Percentiles rank a stretch among this genome's conserved stretches.
phyloP scores from a whole-genome alignment of 1,139 yeast species.

The Yamadazyma atlantica region DNA sequence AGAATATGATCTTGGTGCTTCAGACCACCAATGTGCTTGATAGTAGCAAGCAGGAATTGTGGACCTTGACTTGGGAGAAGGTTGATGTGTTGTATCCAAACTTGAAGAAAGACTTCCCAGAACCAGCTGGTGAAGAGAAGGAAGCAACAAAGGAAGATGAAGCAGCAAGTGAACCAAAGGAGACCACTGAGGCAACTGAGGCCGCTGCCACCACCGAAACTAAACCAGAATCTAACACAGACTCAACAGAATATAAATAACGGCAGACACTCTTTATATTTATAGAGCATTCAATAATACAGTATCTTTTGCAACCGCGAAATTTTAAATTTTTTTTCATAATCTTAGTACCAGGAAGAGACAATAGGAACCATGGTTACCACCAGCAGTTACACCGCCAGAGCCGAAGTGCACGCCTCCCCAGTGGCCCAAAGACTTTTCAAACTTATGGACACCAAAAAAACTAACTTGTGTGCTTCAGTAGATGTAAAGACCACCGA shows the following conservation, averaged over 20 bases:
- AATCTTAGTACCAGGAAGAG: neutral
- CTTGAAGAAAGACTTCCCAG: conserved; percentile 27
- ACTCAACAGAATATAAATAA: too few species aligned
- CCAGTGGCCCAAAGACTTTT: conserved; percentile 79
- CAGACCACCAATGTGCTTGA: conserved; percentile 27
- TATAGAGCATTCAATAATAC: neutral
- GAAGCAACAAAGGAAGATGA: neutral
- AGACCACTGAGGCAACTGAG: too few species aligned
- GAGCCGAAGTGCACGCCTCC: conserved; percentile 72
- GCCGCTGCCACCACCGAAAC: too few species aligned
- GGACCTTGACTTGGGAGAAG: conserved; percentile 42
- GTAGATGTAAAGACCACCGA: conserved; percentile 80
- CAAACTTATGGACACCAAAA: conserved; percentile 70
- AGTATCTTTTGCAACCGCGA: neutral
- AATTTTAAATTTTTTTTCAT: conserved; percentile 3
- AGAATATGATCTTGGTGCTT: conserved; percentile 52
- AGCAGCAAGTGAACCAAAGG: too few species aligned
- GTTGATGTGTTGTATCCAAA: conserved; percentile 48
- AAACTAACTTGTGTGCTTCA: conserved; percentile 94
- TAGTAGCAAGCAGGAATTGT: conserved; percentile 23
- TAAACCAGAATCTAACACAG: too few species aligned
- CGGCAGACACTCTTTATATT: too few species aligned
- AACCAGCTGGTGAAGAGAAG: neutral
- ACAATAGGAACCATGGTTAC: conserved; percentile 19
- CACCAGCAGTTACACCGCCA: conserved; percentile 51